A percentile compares a stretch with the other conserved stretches of the same genome.
phyloP scores from a whole-genome alignment of 148 eudicot genomes.

The Rheum nobile region DNA sequence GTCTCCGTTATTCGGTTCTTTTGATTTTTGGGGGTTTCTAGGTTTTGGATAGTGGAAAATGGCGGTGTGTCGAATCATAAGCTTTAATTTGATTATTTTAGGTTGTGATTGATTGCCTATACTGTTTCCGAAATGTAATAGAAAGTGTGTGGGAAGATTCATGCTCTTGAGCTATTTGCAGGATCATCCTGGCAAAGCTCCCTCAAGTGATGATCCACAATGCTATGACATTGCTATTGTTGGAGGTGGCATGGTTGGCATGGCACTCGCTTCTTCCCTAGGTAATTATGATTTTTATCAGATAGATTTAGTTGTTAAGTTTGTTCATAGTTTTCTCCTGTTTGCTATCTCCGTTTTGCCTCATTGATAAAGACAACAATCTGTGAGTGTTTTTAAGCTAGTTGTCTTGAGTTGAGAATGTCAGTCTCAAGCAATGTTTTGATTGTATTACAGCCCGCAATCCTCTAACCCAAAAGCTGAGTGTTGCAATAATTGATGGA shows the following conservation, averaged over 20 bases:
- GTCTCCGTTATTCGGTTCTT: neutral
- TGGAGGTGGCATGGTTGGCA: constrained; percentile 99
- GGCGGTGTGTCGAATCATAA: neutral
- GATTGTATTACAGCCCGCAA: constrained; percentile 40
- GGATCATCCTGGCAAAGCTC: constrained; percentile 31
- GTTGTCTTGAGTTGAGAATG: neutral
- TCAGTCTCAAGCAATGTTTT: neutral
- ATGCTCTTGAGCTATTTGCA: constrained; percentile 10
- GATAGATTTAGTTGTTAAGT: neutral
- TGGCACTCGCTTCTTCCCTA: constrained; percentile 87
- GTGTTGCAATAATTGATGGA: constrained; percentile 82
- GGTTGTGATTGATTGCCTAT: neutral
- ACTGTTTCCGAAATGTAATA: neutral
- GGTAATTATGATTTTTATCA: constrained; percentile 29
- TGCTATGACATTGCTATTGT: constrained; percentile 83
- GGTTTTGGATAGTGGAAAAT: neutral
- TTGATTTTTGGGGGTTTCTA: neutral
- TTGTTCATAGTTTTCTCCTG: neutral
- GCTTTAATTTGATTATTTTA: neutral
- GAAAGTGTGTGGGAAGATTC: no score
- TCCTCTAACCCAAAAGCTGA: constrained; percentile 60
- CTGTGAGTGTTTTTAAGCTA: neutral
- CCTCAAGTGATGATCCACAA: constrained; percentile 21
- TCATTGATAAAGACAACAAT: neutral
- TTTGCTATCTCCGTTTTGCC: neutral